Evolutionary conservation across 2,329 filamentous ascomycete species (phyloP).

Genomic region (Coccinonectria pachysandricola): DNA sequence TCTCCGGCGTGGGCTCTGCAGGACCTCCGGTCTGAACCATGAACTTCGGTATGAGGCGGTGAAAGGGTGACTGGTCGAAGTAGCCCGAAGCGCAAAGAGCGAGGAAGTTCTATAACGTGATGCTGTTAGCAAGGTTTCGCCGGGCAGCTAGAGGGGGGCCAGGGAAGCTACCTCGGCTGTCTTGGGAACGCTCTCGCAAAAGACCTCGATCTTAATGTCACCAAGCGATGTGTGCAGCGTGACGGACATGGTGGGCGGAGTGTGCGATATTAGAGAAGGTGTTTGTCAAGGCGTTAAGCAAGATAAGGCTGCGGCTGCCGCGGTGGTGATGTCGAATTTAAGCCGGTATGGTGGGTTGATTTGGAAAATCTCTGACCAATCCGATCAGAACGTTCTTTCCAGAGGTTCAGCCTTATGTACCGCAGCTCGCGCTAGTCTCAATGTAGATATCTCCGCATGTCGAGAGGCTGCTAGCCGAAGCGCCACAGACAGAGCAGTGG

Average conservation of each 20-base stretch:
- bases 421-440: no score
- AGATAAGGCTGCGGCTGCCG: constrained; percentile 2
- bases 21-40: constrained; percentile 70
- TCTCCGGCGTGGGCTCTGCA: constrained; percentile 41
- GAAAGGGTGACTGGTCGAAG: constrained; percentile 67
- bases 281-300: constrained; percentile 1
- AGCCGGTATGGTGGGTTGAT: no score
- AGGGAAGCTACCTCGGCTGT: constrained; percentile 59
- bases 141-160: background rate
- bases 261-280: background rate
- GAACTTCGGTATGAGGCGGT: constrained; percentile 71
- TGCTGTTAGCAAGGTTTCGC: constrained; percentile 5
- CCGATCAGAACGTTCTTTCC: no score
- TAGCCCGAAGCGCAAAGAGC: constrained; percentile 72
- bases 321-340: no score
- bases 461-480: no score
- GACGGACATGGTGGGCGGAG: constrained; percentile 42
- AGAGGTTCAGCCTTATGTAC: no score
- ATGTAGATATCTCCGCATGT: no score
- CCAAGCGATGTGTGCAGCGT: constrained; percentile 80
- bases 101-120: constrained; percentile 72
- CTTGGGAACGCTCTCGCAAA: constrained; percentile 89
- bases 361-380: no score
- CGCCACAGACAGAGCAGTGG: no score
- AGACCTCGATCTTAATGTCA: constrained; percentile 89